These are phyloP conservation scores for Fusarium nodosum DNA, from an alignment of 2,329 filamentous ascomycete species.

Conservation along the genomic window DNA sequence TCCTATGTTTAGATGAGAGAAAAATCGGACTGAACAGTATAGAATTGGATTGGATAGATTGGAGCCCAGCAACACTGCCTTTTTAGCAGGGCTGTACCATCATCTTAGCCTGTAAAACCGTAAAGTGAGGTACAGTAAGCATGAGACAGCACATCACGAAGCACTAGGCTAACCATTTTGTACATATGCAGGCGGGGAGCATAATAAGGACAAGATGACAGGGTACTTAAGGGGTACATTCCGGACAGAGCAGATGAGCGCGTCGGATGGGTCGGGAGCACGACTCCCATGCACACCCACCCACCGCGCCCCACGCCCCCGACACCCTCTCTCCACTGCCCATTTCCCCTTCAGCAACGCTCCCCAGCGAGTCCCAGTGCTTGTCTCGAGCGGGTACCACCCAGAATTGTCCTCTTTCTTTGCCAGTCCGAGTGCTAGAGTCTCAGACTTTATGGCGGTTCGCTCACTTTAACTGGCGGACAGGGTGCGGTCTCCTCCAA, in stretches of 20 bases:
- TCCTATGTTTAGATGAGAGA: constrained; percentile 2
- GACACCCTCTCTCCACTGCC: constrained; percentile 49
- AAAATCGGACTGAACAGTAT: not conserved
- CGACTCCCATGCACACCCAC: constrained; percentile 42
- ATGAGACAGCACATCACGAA: constrained; percentile 8
- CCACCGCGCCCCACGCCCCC: constrained; percentile 46
- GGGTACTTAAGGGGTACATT: constrained; percentile 42
- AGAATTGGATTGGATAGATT: constrained; percentile 2
- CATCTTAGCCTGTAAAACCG: not conserved
- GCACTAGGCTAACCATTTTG: constrained; percentile 18
- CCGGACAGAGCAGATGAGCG: constrained; percentile 29
- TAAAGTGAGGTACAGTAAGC: constrained; percentile 4
- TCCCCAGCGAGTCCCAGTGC: constrained; percentile 40
- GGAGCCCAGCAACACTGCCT: constrained; percentile 6
- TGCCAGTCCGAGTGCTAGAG: constrained; percentile 31
- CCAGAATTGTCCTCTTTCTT: constrained; percentile 30
- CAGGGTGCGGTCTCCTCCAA: constrained; percentile 36
- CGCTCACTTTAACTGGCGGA: constrained; percentile 41
- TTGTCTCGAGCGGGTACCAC: constrained; percentile 41
- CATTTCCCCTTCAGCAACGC: constrained; percentile 48
- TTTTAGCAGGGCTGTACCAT: constrained; percentile 9
- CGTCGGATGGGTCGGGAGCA: constrained; percentile 48
- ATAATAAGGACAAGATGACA: constrained; percentile 13
- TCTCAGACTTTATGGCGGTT: constrained; percentile 30
- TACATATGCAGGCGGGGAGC: constrained; percentile 4